Base-by-base conservation (phyloP, 768 basidiomycete genomes). In the Tephrocybe sp. region DNA sequence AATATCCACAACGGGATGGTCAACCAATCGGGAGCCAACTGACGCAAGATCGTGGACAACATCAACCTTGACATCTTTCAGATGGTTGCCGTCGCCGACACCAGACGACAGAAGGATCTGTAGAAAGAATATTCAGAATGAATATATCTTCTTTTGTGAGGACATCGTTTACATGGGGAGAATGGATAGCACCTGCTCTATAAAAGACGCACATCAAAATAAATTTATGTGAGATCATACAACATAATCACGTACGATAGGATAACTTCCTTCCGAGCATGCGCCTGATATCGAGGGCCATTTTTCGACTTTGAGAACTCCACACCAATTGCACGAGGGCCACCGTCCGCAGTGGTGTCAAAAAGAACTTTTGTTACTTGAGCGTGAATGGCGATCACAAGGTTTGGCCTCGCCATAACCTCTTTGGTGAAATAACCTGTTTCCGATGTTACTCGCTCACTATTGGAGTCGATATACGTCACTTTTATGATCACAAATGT, bases 61-160 rank as follows among this genome's bases (percentile, higher is more conserved):
- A 0, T 79, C 74, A 37, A 94, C 85, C 14, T 68, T 65, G 56
- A 81, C 69, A 9, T 68, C 61, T n/a, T 71, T 57, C 33, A 93
- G 75, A 30, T 88, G 74, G 3, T 70, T 65, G 1, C 76, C 75
- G 25, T 88, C 85, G 15, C 93, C 93, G 38, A 94, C 72, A 20
- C 93, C 93, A 7, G 88, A 90, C 32, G 90, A 73, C 77, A 86
- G 78, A 17, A 90, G 74, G 32, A 90, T 77, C 71, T 88, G 46
- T 18, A 26, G 12, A 21, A 33, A 5, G 23, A 4, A 20, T 41
- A 23, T 36, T 20, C 12, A 37, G 12, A 38, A 17, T 37, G 28
- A 25, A 17, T 9, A 25, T 25, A n/a, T n/a, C n/a, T 17, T 17
- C 12, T 15, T 8, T 26, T 12, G 14, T 20, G 1, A n/a, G n/a